Evolutionary conservation across 441 rosid genomes (phyloP).

Genomic region (Croton setiger): DNA sequence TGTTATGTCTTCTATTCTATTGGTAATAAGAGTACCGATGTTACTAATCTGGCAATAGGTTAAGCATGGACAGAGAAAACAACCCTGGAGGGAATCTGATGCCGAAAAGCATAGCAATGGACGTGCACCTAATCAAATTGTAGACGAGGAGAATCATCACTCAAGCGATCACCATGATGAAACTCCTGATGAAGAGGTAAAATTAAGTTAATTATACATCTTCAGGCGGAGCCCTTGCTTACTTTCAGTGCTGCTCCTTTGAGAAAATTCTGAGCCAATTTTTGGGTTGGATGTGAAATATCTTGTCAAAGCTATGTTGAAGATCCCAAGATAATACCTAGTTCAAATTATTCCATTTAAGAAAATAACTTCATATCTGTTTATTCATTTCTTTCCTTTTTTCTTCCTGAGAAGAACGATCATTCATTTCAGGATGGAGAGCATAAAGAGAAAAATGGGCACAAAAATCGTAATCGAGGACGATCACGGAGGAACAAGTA

Average conservation of each 20-base stretch:
- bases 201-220: not conserved
- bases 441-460: conserved; percentile 65
- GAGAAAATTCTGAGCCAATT: too few relatives aligned
- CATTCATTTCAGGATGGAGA: conserved; percentile 44
- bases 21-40: conserved; percentile 9
- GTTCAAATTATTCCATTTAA: too few relatives aligned
- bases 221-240: not conserved
- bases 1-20: not conserved
- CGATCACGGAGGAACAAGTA: conserved; percentile 50
- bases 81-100: conserved; percentile 54
- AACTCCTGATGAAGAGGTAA: conserved; percentile 63
- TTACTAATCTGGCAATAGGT: conserved; percentile 35
- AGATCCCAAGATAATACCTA: too few relatives aligned
- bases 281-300: too few relatives aligned
- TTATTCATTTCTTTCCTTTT: too few relatives aligned
- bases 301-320: too few relatives aligned
- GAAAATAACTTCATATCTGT: too few relatives aligned
- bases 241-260: not conserved
- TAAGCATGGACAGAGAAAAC: conserved; percentile 57
- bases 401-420: too few relatives aligned
- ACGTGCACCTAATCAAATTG: conserved; percentile 38
- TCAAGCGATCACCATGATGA: conserved; percentile 51
- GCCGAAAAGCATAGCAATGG: conserved; percentile 45
- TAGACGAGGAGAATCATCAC: conserved; percentile 50
- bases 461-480: conserved; percentile 46